phyloP scores from a whole-genome alignment of 2,329 filamentous ascomycete genomes.

The Pezicula radicicola region DNA sequence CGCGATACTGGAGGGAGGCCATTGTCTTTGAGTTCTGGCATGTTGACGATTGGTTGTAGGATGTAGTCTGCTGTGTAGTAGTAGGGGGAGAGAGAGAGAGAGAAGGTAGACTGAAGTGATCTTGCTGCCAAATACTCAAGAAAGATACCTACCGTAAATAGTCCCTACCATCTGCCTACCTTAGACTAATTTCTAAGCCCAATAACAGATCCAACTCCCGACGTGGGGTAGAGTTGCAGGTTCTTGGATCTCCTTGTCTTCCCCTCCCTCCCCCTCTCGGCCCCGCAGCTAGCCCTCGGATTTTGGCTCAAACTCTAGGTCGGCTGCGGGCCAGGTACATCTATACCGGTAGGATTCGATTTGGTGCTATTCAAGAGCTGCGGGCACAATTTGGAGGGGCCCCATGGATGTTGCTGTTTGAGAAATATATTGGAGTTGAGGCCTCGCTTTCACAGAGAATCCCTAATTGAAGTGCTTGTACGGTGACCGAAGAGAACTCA shows the following conservation, averaged over 20 bases:
- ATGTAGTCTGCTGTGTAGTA: background rate
- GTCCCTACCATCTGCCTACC: background rate
- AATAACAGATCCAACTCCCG: background rate
- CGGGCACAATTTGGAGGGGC: no score
- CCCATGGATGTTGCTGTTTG: background rate
- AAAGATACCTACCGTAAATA: background rate
- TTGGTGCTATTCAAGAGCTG: no score
- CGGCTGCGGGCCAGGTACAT: background rate
- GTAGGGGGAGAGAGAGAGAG: background rate
- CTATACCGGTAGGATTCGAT: background rate
- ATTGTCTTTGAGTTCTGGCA: conserved; percentile 1
- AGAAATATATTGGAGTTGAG: background rate
- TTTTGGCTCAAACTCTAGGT: background rate
- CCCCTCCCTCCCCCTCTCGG: background rate
- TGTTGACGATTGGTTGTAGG: background rate
- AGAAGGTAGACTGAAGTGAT: background rate
- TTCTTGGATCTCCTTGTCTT: no score
- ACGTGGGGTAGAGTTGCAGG: background rate
- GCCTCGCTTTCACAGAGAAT: background rate
- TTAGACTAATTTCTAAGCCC: background rate
- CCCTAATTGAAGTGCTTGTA: background rate
- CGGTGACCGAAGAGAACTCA: background rate
- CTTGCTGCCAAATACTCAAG: no score
- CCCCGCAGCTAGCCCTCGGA: background rate
- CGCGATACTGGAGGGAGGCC: conserved; percentile 9